These are phyloP conservation scores for Chlorencoelia australis DNA, from an alignment of 2,329 filamentous ascomycete species.

Conservation along the genomic window DNA sequence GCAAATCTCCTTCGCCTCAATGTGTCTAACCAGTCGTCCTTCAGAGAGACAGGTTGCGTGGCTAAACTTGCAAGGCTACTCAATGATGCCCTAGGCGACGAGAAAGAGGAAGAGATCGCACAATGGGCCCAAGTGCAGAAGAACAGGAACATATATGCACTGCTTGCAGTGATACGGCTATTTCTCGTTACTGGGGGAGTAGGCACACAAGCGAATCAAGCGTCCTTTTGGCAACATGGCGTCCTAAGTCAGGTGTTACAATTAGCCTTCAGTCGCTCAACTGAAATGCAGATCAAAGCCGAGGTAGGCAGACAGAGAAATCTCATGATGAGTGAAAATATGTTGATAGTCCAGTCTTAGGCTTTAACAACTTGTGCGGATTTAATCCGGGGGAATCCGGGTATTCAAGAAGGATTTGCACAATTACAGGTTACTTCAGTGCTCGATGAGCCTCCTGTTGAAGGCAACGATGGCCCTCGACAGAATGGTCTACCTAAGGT, in stretches of 20 bases:
- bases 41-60: constrained; percentile 81
- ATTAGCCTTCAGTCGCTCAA: constrained; percentile 65
- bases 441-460: constrained; percentile 30
- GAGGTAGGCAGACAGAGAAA: constrained; percentile 49
- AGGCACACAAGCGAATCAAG: constrained; percentile 74
- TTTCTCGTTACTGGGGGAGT: constrained; percentile 76
- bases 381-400: constrained; percentile 70
- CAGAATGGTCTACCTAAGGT: constrained; percentile 50
- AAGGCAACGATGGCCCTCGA: constrained; percentile 31
- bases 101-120: constrained; percentile 49
- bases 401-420: constrained; percentile 80
- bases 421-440: constrained; percentile 68
- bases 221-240: constrained; percentile 74
- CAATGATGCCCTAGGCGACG: constrained; percentile 44
- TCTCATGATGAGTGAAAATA: constrained; percentile 1
- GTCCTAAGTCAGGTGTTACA: constrained; percentile 71
- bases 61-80: constrained; percentile 62
- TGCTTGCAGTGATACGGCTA: constrained; percentile 75
- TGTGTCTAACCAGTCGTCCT: constrained; percentile 84
- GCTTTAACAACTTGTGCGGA: constrained; percentile 80
- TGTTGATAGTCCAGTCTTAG: constrained; percentile 31
- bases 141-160: constrained; percentile 85
- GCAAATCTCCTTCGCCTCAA: constrained; percentile 85
- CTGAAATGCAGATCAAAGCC: constrained; percentile 68
- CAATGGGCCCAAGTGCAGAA: constrained; percentile 68